Percentiles rank a stretch among this genome's conserved stretches.
Conservation (phyloP, 257 asterid genomes). For the Galeopsis tetrahit region DNA sequence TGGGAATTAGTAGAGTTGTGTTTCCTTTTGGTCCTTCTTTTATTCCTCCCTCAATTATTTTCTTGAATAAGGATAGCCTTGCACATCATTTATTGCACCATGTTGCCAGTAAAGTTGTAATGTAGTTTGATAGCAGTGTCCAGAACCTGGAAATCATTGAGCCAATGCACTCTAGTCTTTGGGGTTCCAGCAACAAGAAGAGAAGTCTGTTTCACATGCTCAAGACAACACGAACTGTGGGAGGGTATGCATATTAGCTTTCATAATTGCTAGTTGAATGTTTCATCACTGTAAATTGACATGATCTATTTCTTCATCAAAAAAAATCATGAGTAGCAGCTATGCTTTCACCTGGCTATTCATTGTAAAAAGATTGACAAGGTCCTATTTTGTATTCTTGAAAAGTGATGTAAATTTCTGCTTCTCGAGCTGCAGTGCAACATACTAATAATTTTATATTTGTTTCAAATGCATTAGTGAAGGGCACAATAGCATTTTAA, state of each 20-base stretch:
- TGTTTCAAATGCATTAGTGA: conserved; percentile 14
- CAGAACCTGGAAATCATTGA: conserved; percentile 96
- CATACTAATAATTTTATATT: conserved; percentile 10
- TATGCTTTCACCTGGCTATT: conserved; percentile 18
- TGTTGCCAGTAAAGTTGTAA: conserved; percentile 24
- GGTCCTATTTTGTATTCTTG: conserved; percentile 20
- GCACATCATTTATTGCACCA: conserved; percentile 22
- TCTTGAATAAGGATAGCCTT: conserved; percentile 22
- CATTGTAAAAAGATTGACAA: conserved; percentile 9
- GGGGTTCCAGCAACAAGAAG: conserved; percentile 80
- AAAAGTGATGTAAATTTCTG: conserved; percentile 3
- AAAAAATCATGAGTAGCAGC: conserved; percentile 25
- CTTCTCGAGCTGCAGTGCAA: conserved; percentile 7
- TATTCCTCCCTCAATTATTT: conserved; percentile 1
- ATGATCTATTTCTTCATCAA: conserved; percentile 16
- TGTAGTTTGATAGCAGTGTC: conserved; percentile 63
- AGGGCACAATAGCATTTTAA: conserved; percentile 2
- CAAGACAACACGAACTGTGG: conserved; percentile 88
- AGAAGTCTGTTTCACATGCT: conserved; percentile 95
- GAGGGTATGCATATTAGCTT: conserved; percentile 71
- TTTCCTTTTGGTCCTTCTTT: conserved; percentile 10
- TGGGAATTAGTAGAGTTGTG: conserved; percentile 1
- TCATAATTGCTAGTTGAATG: conserved; percentile 32
- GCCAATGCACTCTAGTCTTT: conserved; percentile 78
- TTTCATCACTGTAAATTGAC: conserved; percentile 23